Evolutionary conservation across 441 rosid genomes (phyloP).

Genomic region (Sinapis alba): DNA sequence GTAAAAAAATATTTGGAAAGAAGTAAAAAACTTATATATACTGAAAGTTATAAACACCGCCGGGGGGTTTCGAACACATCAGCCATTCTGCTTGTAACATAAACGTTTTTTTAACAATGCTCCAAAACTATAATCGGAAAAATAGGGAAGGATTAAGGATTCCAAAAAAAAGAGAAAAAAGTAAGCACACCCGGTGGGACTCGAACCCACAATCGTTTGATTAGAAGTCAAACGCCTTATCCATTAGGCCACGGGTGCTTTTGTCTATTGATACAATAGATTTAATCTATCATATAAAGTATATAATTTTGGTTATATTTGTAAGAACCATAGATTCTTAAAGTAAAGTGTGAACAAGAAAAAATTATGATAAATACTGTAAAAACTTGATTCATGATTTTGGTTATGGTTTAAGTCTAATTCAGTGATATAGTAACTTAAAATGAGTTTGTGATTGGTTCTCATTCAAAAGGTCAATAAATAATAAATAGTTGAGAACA

Average conservation of each 20-base stretch:
- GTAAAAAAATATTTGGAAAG: no score
- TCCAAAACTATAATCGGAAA: neutral
- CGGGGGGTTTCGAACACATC: no score
- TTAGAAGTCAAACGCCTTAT: slow-evolving; percentile 90
- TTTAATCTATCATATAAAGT: no score
- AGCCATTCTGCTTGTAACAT: no score
- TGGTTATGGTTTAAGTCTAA: neutral
- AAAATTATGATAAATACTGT: neutral
- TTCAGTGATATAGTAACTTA: neutral
- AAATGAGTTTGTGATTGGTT: neutral
- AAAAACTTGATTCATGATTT: neutral
- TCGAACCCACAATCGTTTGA: slow-evolving; percentile 86
- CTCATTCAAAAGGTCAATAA: neutral
- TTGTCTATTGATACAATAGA: neutral
- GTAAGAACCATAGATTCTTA: no score
- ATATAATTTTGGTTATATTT: no score
- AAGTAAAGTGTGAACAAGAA: neutral
- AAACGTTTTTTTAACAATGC: no score
- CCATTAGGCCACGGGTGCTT: slow-evolving; percentile 44
- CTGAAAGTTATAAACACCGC: no score
- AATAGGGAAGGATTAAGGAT: neutral
- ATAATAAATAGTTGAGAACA: neutral
- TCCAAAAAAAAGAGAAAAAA: no score
- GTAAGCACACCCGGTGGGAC: slow-evolving; percentile 61
- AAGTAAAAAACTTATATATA: no score